A percentile compares a stretch with the other conserved stretches of the same genome.
phyloP scores from a whole-genome alignment of 2,329 filamentous ascomycete genomes.

The Colletotrichum neosansevieriae region DNA sequence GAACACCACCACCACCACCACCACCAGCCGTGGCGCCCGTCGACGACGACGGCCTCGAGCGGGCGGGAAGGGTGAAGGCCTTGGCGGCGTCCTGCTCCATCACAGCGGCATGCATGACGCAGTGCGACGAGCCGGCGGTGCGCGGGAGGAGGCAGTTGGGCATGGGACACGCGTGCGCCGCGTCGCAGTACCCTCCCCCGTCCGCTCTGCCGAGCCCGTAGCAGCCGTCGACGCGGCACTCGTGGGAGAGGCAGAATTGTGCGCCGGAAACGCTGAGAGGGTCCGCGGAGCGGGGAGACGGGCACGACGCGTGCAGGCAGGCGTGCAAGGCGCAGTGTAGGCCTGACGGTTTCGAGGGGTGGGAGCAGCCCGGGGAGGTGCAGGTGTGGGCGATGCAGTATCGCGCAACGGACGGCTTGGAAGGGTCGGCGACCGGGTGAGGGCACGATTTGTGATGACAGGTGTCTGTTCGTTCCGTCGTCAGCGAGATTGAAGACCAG shows the following conservation, averaged over 20 bases:
- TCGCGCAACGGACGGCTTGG: slow-evolving; percentile 5
- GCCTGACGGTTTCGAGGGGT: slow-evolving; percentile 22
- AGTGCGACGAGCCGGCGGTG: neutral
- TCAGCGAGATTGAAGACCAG: neutral
- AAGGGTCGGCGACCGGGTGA: slow-evolving; percentile 28
- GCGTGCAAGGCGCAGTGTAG: slow-evolving; percentile 38
- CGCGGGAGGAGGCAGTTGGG: slow-evolving; percentile 24
- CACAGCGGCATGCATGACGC: slow-evolving; percentile 26
- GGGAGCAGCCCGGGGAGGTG: slow-evolving; percentile 12
- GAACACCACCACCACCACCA: neutral
- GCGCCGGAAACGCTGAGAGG: slow-evolving; percentile 15
- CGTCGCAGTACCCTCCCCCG: slow-evolving; percentile 29
- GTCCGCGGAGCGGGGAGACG: slow-evolving; percentile 33
- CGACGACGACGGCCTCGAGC: neutral
- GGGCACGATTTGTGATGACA: slow-evolving; percentile 27
- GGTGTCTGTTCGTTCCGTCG: slow-evolving; percentile 17
- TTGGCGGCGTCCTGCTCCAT: slow-evolving; percentile 8
- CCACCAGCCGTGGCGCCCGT: neutral
- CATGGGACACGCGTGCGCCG: slow-evolving; percentile 26
- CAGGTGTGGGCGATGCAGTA: slow-evolving; percentile 39
- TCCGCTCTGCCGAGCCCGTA: neutral
- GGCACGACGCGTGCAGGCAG: slow-evolving; percentile 29
- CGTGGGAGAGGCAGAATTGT: slow-evolving; percentile 37
- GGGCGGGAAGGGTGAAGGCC: neutral
- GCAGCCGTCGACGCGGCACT: slow-evolving; percentile 25